Evolutionary conservation across 495 filamentous ascomycete species (phyloP).

Genomic region (Aspergillus panamensis): DNA sequence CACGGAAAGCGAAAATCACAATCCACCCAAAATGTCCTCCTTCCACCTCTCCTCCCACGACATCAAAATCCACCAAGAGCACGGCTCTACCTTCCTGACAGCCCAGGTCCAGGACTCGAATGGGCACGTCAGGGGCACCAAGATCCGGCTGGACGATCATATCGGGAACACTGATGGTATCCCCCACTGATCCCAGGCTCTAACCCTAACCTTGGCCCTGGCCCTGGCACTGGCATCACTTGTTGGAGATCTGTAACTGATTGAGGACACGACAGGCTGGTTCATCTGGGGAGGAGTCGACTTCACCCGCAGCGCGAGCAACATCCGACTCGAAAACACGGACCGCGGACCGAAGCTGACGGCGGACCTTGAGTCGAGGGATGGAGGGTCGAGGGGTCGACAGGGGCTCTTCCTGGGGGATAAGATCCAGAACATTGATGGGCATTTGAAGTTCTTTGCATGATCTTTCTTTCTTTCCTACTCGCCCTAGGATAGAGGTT

Average conservation of each 20-base stretch:
- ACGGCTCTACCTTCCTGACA: conserved; percentile 15
- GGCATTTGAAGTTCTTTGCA: conserved; percentile 15
- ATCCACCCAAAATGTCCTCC: conserved; percentile 7
- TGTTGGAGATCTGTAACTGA: not conserved
- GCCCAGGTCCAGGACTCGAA: conserved; percentile 9
- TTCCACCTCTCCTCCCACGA: conserved; percentile 20
- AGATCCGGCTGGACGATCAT: conserved; percentile 21
- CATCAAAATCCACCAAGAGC: conserved; percentile 16
- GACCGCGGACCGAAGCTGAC: conserved; percentile 17
- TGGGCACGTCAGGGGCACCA: not conserved
- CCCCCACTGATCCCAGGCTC: not conserved
- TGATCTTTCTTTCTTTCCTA: conserved; percentile 1
- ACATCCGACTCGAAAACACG: conserved; percentile 17
- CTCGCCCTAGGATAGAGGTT: no score
- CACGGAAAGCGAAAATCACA: not conserved
- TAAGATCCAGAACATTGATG: conserved; percentile 21
- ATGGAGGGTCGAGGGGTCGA: conserved; percentile 15
- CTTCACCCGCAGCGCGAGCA: conserved; percentile 16
- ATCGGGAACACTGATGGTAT: conserved; percentile 23
- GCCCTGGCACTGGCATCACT: not conserved
- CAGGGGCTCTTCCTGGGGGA: conserved; percentile 20
- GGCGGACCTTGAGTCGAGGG: conserved; percentile 11
- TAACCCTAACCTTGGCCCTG: not conserved
- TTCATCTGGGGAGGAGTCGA: conserved; percentile 24
- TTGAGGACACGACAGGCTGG: conserved; percentile 16